phyloP scores from a whole-genome alignment of 75 land plant species.

The Chamaecyparis obtusa region DNA sequence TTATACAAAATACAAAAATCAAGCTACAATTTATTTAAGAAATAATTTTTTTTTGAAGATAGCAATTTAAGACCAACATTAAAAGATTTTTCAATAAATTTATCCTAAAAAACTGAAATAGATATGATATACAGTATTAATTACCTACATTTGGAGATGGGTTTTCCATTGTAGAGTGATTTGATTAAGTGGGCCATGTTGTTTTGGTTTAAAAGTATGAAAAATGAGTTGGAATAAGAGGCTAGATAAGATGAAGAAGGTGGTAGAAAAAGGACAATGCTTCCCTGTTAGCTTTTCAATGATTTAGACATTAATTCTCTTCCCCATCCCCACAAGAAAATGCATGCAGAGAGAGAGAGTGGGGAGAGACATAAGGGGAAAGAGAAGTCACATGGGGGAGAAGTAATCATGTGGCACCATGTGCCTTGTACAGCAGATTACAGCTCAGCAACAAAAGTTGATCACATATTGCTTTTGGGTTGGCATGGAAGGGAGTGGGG shows the following conservation, averaged over 20 bases:
- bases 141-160: no score
- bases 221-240: background rate
- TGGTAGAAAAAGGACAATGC: background rate
- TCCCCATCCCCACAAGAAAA: background rate
- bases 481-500: background rate
- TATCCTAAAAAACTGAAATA: no score
- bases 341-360: background rate
- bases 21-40: no score
- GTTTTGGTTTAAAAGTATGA: background rate
- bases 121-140: no score
- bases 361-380: background rate
- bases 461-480: background rate
- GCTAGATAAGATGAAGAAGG: background rate
- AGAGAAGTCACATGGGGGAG: constrained; percentile 1
- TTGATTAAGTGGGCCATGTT: background rate
- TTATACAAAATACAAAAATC: no score
- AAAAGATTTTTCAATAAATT: no score
- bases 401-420: background rate
- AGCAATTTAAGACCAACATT: no score
- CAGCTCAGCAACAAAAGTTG: background rate
- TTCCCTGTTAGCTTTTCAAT: background rate
- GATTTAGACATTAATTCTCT: background rate
- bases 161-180: no score
- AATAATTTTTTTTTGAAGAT: no score
- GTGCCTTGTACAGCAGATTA: background rate